Conservation (phyloP, 2,329 filamentous ascomycete genomes). For the Arthrocladium fulminans region DNA sequence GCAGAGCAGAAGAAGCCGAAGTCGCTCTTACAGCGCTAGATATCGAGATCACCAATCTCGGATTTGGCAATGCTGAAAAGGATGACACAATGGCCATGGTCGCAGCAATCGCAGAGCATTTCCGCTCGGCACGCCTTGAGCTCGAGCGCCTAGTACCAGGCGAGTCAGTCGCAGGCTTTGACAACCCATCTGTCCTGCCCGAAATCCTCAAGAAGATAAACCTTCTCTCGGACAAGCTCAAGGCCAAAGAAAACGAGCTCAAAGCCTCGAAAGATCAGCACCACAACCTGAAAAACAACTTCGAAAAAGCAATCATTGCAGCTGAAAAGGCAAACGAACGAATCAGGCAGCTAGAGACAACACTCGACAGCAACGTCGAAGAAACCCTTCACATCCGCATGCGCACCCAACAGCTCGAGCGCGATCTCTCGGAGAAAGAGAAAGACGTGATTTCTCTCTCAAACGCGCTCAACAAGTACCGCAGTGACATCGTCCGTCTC, state of each 20-base stretch:
- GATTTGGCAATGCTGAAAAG: slow-evolving; percentile 29
- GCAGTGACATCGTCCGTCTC: slow-evolving; percentile 34
- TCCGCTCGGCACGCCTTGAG: slow-evolving; percentile 36
- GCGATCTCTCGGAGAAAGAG: slow-evolving; percentile 32
- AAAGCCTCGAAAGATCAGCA: slow-evolving; percentile 31
- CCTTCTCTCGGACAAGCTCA: slow-evolving; percentile 23
- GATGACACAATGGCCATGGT: slow-evolving; percentile 27
- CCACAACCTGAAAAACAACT: slow-evolving; percentile 35
- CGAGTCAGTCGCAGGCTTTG: slow-evolving; percentile 32
- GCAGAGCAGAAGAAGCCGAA: slow-evolving; percentile 32
- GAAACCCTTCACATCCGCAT: slow-evolving; percentile 39
- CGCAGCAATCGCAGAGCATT: slow-evolving; percentile 30
- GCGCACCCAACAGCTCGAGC: slow-evolving; percentile 35
- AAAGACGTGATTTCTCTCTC: slow-evolving; percentile 36
- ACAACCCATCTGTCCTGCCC: slow-evolving; percentile 32
- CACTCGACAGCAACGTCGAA: slow-evolving; percentile 34
- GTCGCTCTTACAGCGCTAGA: slow-evolving; percentile 29
- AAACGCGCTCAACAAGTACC: slow-evolving; percentile 36
- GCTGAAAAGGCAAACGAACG: slow-evolving; percentile 31
- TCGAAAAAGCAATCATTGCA: slow-evolving; percentile 33
- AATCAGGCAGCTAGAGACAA: slow-evolving; percentile 31
- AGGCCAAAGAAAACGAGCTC: slow-evolving; percentile 29
- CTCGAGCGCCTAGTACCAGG: slow-evolving; percentile 38
- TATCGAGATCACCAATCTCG: slow-evolving; percentile 30
- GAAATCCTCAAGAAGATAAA: slow-evolving; percentile 33